These are phyloP conservation scores for Microcera coccophila DNA, from an alignment of 2,329 filamentous ascomycete species.

Conservation along the genomic window DNA sequence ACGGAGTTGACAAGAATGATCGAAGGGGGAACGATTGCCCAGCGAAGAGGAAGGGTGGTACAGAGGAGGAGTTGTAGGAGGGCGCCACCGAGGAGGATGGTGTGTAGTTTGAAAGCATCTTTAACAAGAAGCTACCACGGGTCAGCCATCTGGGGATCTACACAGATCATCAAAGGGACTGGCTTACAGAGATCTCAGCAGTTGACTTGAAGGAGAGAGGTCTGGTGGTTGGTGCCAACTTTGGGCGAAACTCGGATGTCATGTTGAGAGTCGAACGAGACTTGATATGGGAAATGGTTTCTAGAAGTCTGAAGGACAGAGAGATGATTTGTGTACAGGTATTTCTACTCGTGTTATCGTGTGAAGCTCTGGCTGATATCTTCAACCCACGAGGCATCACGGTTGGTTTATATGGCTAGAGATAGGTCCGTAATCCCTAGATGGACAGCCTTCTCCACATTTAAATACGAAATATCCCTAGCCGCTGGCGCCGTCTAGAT, in stretches of 20 bases:
- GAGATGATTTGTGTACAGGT: too few species aligned
- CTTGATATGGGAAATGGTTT: too few species aligned
- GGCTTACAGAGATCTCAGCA: constrained; percentile 19
- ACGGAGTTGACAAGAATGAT: constrained; percentile 29
- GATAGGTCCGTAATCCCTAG: too few species aligned
- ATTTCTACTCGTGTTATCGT: too few species aligned
- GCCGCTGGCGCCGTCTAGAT: too few species aligned
- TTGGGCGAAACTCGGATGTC: constrained; percentile 25
- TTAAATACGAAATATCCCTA: too few species aligned
- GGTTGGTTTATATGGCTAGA: too few species aligned
- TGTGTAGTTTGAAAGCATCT: constrained; percentile 33
- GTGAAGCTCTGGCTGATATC: too few species aligned
- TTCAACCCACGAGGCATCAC: too few species aligned
- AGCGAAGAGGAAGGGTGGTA: constrained; percentile 32
- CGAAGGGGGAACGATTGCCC: constrained; percentile 32
- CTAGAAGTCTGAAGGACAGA: too few species aligned
- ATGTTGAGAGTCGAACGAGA: too few species aligned
- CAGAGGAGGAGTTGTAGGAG: constrained; percentile 33
- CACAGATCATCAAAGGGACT: background rate
- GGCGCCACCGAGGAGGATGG: constrained; percentile 33
- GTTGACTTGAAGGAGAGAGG: constrained; percentile 16
- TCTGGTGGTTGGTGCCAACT: constrained; percentile 19
- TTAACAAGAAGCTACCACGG: constrained; percentile 22
- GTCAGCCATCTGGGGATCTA: constrained; percentile 1
- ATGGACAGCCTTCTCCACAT: too few species aligned